A percentile compares a stretch with the other conserved stretches of the same genome.
phyloP scores from a whole-genome alignment of 805 yeast genomes.

The Cyberlindnera mycetangii region DNA sequence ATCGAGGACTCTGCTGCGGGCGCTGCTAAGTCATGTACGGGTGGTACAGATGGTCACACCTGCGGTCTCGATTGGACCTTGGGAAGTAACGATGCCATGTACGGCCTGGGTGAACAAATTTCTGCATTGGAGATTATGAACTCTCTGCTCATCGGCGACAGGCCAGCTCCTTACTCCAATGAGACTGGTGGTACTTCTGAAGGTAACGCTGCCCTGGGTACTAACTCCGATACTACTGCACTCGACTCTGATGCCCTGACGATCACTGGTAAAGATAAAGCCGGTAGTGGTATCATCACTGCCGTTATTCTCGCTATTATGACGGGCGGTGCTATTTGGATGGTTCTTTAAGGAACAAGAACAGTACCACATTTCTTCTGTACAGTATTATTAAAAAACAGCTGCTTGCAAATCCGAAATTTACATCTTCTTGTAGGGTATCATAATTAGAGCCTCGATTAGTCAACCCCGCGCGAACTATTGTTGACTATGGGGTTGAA shows the following conservation, averaged over 20 bases:
- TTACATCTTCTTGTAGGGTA: no score
- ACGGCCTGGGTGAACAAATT: conserved; percentile 81
- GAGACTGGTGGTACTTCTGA: conserved; percentile 51
- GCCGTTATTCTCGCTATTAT: conserved; percentile 63
- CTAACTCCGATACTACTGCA: conserved; percentile 39
- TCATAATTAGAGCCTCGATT: no score
- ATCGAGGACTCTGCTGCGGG: conserved; percentile 54
- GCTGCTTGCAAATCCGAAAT: no score
- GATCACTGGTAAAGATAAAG: conserved; percentile 64
- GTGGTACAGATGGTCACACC: conserved; percentile 73
- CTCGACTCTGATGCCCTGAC: conserved; percentile 35
- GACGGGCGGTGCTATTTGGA: conserved; percentile 74
- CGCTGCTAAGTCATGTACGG: conserved; percentile 68
- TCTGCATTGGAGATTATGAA: conserved; percentile 64
- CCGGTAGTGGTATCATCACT: conserved; percentile 89
- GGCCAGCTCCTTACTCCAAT: conserved; percentile 53
- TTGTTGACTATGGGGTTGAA: no score
- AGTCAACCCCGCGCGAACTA: no score
- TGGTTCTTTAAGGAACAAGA: conserved; percentile 46
- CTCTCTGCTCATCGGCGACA: conserved; percentile 40
- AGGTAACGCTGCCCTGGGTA: conserved; percentile 55
- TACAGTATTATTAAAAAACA: neutral
- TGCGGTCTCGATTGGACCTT: conserved; percentile 70
- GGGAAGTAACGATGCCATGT: conserved; percentile 57
- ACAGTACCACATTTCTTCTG: neutral